phyloP scores from a whole-genome alignment of 148 eudicot species.

The Hydrangea macrophylla region DNA sequence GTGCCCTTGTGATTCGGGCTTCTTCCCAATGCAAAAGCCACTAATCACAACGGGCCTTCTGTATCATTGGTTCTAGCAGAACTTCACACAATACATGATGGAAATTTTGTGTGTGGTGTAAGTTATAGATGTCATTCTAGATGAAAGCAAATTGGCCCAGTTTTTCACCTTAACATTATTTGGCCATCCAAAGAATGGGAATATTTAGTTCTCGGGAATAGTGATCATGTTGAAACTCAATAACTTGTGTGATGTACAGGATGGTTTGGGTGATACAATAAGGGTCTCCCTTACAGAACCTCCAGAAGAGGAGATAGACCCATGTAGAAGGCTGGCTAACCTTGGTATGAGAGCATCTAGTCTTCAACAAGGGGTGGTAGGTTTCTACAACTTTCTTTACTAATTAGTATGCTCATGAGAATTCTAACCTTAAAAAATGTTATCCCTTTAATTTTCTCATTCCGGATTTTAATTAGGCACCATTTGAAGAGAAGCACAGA shows the following conservation, averaged over 20 bases:
- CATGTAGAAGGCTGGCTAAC: constrained; percentile 88
- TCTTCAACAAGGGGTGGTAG: constrained; percentile 95
- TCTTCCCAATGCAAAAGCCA: too few relatives aligned
- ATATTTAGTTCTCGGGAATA: not conserved
- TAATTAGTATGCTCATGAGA: not conserved
- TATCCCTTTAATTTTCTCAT: not conserved
- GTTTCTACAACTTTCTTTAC: constrained; percentile 13
- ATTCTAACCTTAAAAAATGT: constrained; percentile 10
- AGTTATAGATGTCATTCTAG: not conserved
- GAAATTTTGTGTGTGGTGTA: not conserved
- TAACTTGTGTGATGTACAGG: constrained; percentile 38
- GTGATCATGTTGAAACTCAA: not conserved
- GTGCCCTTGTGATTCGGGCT: too few relatives aligned
- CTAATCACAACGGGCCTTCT: too few relatives aligned
- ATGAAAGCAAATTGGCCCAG: not conserved
- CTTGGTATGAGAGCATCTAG: constrained; percentile 80
- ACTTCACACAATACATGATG: not conserved
- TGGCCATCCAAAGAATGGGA: not conserved
- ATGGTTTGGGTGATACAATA: constrained; percentile 96
- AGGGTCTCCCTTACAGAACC: constrained; percentile 95
- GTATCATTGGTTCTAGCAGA: not conserved
- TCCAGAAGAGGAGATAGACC: constrained; percentile 97
- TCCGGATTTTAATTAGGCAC: constrained; percentile 46
- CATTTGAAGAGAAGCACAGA: constrained; percentile 94
- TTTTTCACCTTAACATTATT: not conserved